Evolutionary conservation across 1,284 basidiomycete species (phyloP).

Genomic region (Fomitopsis pinicola): DNA sequence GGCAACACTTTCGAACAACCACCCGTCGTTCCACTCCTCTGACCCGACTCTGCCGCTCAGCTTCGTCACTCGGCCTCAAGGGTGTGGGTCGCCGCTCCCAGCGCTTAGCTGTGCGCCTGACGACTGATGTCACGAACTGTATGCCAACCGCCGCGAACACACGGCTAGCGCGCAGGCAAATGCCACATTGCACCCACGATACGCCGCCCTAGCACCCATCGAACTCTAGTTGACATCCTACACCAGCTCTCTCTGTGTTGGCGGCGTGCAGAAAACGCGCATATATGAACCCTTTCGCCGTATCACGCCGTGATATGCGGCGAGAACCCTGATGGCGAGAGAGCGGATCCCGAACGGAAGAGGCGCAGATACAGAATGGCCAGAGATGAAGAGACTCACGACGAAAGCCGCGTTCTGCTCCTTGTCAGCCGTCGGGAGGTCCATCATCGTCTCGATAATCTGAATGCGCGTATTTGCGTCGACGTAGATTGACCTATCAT

Average conservation of each 20-base stretch:
- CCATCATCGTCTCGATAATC: constrained; percentile 61
- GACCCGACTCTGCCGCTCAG: too few species aligned
- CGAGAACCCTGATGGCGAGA: neutral
- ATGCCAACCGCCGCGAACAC: too few species aligned
- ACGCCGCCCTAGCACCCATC: neutral
- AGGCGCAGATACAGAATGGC: neutral
- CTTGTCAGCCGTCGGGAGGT: constrained; percentile 74
- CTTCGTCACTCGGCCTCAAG: neutral
- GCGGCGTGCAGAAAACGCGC: neutral
- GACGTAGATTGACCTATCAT: constrained; percentile 58
- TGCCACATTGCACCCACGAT: too few species aligned
- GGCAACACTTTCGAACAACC: too few species aligned
- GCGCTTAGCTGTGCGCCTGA: neutral
- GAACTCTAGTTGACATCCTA: neutral
- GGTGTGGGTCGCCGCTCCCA: neutral
- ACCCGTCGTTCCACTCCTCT: too few species aligned
- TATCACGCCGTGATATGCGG: neutral
- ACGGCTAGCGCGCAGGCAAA: too few species aligned
- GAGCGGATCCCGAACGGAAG: neutral
- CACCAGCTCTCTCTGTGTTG: neutral
- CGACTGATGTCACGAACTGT: neutral
- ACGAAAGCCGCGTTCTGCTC: constrained; percentile 85
- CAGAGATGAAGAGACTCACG: constrained; percentile 35
- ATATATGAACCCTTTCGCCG: neutral
- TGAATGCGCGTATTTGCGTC: constrained; percentile 71